Evolutionary conservation across 495 filamentous ascomycete species (phyloP).

Genomic region (Hamigera avellanea): DNA sequence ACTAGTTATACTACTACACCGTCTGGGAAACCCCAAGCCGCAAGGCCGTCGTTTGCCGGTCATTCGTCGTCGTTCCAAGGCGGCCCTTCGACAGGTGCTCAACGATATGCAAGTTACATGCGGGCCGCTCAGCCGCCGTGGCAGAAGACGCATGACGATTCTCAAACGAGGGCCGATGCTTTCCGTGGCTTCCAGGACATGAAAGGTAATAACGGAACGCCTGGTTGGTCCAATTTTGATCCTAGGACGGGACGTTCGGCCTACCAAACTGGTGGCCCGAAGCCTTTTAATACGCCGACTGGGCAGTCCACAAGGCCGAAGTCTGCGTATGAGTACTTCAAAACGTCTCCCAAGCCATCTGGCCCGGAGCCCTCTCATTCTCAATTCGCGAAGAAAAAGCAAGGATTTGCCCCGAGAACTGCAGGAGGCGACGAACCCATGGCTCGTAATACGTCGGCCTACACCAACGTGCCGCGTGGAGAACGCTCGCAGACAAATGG

Average conservation of each 20-base stretch:
- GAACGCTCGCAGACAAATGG: constrained; percentile 18
- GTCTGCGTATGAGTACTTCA: constrained; percentile 36
- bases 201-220: constrained; percentile 26
- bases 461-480: constrained; percentile 28
- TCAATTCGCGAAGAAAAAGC: constrained; percentile 36
- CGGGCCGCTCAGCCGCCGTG: constrained; percentile 27
- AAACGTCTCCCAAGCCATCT: constrained; percentile 16
- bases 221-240: constrained; percentile 30
- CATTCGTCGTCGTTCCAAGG: constrained; percentile 23
- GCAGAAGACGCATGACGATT: constrained; percentile 35
- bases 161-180: constrained; percentile 44
- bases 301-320: constrained; percentile 21
- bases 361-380: constrained; percentile 20
- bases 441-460: constrained; percentile 39
- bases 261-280: constrained; percentile 9
- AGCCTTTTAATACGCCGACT: constrained; percentile 21
- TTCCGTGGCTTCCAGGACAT: constrained; percentile 64
- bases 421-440: constrained; percentile 47
- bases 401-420: constrained; percentile 41
- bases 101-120: constrained; percentile 43
- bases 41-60: constrained; percentile 15
- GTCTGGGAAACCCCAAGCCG: constrained; percentile 15
- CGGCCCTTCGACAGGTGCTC: constrained; percentile 39
- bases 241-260: constrained; percentile 23
- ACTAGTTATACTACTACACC: constrained; percentile 13